Conservation (phyloP, 2,329 filamentous ascomycete genomes). For the Pseudocercospora eumusae region DNA sequence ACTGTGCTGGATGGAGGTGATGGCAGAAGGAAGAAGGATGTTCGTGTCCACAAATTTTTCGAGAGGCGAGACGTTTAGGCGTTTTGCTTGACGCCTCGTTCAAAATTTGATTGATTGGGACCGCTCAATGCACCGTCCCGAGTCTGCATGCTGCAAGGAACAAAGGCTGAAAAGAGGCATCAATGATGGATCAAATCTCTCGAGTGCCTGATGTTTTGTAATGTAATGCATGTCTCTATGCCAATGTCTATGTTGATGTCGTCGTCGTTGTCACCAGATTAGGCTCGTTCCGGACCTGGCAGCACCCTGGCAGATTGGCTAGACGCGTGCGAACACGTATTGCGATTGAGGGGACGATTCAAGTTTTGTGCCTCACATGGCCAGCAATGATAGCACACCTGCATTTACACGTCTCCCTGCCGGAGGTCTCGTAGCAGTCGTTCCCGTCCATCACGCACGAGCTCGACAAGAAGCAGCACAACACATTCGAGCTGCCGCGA, state of each 20-base stretch:
- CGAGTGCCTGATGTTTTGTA: neutral
- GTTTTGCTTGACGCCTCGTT: neutral
- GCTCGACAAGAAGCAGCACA: slow-evolving; percentile 5
- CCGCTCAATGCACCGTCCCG: neutral
- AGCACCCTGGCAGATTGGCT: neutral
- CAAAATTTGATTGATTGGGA: neutral
- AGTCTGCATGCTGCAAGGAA: neutral
- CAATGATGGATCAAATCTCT: neutral
- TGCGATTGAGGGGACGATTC: neutral
- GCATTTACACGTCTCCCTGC: neutral
- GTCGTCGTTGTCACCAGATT: neutral
- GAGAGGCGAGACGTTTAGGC: neutral
- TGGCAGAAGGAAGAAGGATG: neutral
- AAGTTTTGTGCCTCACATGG: slow-evolving; percentile 5
- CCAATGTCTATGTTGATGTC: neutral
- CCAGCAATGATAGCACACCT: neutral
- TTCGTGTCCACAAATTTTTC: neutral
- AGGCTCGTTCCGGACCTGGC: neutral
- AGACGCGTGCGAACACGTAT: neutral
- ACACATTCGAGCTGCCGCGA: neutral
- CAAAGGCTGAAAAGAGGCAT: slow-evolving; percentile 5
- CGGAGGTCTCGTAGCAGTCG: neutral
- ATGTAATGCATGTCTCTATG: neutral
- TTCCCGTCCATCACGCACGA: slow-evolving; percentile 3
- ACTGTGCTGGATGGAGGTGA: neutral